Conservation (phyloP, 225 moss, liverwort and hornwort species). For the Lunularia cruciata region DNA sequence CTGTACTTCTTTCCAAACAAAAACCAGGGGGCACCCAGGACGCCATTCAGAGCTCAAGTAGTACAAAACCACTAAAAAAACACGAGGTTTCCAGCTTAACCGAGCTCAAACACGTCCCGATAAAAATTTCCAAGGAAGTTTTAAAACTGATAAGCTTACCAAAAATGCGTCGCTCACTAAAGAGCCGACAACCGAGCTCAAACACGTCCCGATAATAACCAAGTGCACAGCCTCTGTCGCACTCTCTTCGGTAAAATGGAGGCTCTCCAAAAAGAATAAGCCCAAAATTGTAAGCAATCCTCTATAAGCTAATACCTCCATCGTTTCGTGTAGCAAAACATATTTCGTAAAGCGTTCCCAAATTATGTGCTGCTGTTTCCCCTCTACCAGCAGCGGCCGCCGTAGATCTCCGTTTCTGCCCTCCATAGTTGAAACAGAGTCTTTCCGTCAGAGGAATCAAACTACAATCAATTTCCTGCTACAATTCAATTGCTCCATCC, state of each 20-base stretch:
- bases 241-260: slow-evolving; percentile 3
- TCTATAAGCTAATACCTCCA: slow-evolving; percentile 18
- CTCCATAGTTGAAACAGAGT: too few relatives aligned
- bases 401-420: background rate
- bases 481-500: too few relatives aligned
- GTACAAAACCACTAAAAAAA: too few relatives aligned
- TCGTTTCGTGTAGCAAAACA: slow-evolving; percentile 8
- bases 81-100: too few relatives aligned
- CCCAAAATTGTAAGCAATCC: slow-evolving; percentile 26
- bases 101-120: too few relatives aligned
- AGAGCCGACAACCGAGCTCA: slow-evolving; percentile 23
- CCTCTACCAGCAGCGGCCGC: slow-evolving; percentile 20
- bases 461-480: too few relatives aligned
- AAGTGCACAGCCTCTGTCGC: slow-evolving; percentile 27
- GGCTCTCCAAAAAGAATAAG: slow-evolving; percentile 23
- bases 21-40: too few relatives aligned
- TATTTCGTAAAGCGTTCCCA: slow-evolving; percentile 9
- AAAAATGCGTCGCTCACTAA: slow-evolving; percentile 21
- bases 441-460: too few relatives aligned
- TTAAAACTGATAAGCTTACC: too few relatives aligned
- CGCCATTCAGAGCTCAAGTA: too few relatives aligned
- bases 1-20: too few relatives aligned
- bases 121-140: too few relatives aligned
- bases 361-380: slow-evolving; percentile 16
- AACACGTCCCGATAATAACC: slow-evolving; percentile 18